Base-by-base conservation (phyloP, 805 yeast species). In the Phaffomyces opuntiae region DNA sequence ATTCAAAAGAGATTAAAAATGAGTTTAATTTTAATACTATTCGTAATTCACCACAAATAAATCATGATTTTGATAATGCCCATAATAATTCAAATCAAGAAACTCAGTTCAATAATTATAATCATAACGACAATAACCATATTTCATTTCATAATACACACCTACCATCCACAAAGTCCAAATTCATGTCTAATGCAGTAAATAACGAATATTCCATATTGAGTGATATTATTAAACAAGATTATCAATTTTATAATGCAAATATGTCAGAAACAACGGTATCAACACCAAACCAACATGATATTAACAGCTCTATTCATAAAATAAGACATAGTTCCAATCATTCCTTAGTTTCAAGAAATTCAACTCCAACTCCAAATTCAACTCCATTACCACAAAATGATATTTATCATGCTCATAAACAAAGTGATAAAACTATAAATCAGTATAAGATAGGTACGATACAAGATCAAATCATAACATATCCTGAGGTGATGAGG, bases 391-490 rank as follows among this genome's bases (percentile, higher is more conserved):
- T 45, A 34, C 39, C 48, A 3, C 55, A 48, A 6, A 51, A 48
- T 37, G 62, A 60, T 33, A 40, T 55, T 9, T 62, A 62, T 39
- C 49, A 57, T 6, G 45, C 51, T 3, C 54, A 62, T 45, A 77
- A 81, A 9, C 69, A 70, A 48, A 78, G 78, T 50, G 86, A 81
- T 53, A 66, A 73, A 26, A 57, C 69, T 4, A 81, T 81, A 27
- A 83, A 84, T 59, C 93, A 84, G 59, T 83, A 80, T 56, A 76
- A 76, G 56, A 64, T 85, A 36, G 88, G 88, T 1, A 70, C 66
- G 48, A 65, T 59, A 21, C 64, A 59, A 40, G 74, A 66, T 53
- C 68, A 62, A 29, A 54, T 53, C 40, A 64, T 62, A 33, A 70
- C 79, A 16, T 80, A 75, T 45, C 90, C 95, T 0, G 84, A 82